Conservation (phyloP, 1,284 basidiomycete genomes). For the Ceratobasidium sp. region DNA sequence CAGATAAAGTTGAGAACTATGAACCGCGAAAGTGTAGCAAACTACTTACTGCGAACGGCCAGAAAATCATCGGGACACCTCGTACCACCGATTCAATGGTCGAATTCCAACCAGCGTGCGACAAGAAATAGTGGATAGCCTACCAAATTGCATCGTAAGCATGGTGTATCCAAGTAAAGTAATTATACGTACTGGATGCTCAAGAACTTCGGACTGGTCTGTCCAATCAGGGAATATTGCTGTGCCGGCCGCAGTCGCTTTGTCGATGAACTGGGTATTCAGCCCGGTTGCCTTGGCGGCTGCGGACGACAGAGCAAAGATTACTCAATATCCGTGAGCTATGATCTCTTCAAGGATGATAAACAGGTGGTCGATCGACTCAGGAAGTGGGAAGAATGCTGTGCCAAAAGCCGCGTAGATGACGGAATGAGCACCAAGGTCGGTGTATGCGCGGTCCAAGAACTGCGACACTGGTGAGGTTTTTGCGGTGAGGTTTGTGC, state of each 20-base stretch:
- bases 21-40: background rate
- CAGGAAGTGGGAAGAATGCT: slow-evolving; percentile 10
- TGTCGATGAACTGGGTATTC: background rate
- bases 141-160: background rate
- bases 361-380: slow-evolving; percentile 8
- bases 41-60: slow-evolving; percentile 33
- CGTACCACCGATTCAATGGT: slow-evolving; percentile 18
- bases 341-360: slow-evolving; percentile 19
- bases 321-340: background rate
- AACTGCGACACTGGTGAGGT: slow-evolving; percentile 6
- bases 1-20: too few relatives aligned
- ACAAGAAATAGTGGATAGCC: slow-evolving; percentile 39
- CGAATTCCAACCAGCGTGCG: slow-evolving; percentile 39
- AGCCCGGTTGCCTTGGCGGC: background rate
- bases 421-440: slow-evolving; percentile 16
- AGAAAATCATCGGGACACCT: slow-evolving; percentile 34
- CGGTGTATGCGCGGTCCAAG: slow-evolving; percentile 32
- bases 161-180: too few relatives aligned
- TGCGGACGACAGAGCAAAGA: background rate
- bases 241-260: background rate
- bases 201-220: slow-evolving; percentile 29
- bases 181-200: slow-evolving; percentile 23
- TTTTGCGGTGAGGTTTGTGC: too few relatives aligned
- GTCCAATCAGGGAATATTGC: slow-evolving; percentile 40
- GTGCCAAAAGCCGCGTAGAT: slow-evolving; percentile 40